These are phyloP conservation scores for Vanilla planifolia DNA, from an alignment of 106 monocot species.

Conservation along the genomic window DNA sequence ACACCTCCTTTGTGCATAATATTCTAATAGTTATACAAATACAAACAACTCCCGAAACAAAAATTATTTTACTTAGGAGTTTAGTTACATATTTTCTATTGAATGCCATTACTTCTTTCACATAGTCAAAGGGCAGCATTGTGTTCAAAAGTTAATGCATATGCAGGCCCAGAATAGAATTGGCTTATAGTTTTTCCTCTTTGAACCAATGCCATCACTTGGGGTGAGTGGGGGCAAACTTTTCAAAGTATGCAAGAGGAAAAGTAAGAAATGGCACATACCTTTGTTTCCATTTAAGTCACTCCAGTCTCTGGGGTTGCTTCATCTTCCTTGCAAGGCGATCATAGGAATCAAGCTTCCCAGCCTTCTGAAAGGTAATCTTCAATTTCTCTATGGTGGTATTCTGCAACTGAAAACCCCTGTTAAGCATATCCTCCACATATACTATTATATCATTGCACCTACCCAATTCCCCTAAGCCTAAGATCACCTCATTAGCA, in stretches of 20 bases:
- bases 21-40: too few species aligned
- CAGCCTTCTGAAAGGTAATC: conserved; percentile 33
- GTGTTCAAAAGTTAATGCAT: too few species aligned
- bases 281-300: background rate
- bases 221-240: too few species aligned
- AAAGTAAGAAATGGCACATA: conserved; percentile 6
- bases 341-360: conserved; percentile 32
- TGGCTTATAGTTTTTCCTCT: too few species aligned
- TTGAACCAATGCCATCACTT: too few species aligned
- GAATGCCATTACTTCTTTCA: too few species aligned
- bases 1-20: too few species aligned
- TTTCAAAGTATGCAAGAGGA: background rate
- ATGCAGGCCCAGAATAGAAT: too few species aligned
- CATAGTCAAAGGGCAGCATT: too few species aligned
- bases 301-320: background rate
- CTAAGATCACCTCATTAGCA: conserved; percentile 58
- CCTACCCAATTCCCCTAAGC: conserved; percentile 44
- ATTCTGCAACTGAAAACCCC: conserved; percentile 24
- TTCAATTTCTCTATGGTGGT: conserved; percentile 45
- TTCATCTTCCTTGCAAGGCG: conserved; percentile 39
- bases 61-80: too few species aligned
- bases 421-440: conserved; percentile 52
- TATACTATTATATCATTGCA: conserved; percentile 36
- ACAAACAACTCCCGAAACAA: too few species aligned
- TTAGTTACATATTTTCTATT: too few species aligned